Evolutionary conservation across 495 filamentous ascomycete genomes (phyloP).

Genomic region (Mycothermus thermophilus): DNA sequence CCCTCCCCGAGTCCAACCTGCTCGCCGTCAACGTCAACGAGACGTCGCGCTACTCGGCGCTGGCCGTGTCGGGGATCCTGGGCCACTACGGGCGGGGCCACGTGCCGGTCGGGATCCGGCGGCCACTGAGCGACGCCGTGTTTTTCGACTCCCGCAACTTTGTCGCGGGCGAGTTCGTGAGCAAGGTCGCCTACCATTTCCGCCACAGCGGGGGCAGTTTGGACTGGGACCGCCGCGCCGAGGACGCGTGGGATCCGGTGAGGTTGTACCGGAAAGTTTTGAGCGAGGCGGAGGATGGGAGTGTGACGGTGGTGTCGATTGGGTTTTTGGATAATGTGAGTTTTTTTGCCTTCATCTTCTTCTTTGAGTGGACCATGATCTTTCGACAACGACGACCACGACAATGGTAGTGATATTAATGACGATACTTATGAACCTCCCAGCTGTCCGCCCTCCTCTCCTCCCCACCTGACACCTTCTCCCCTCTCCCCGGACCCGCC

Average conservation of each 20-base stretch:
- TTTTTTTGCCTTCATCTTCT: no score
- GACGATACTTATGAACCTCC: no score
- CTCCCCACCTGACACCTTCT: conserved; percentile 23
- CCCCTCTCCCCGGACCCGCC: conserved; percentile 19
- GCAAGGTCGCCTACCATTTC: conserved; percentile 31
- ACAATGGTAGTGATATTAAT: no score
- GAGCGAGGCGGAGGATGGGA: conserved; percentile 19
- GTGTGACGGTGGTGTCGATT: conserved; percentile 32
- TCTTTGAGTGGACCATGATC: no score
- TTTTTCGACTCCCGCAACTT: conserved; percentile 29
- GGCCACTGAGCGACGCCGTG: conserved; percentile 26
- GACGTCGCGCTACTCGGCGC: conserved; percentile 27
- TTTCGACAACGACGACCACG: background rate
- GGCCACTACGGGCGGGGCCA: conserved; percentile 26
- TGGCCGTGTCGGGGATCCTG: conserved; percentile 28
- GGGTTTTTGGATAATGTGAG: conserved; percentile 29
- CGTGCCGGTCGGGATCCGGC: conserved; percentile 26
- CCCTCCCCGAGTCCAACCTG: conserved; percentile 18
- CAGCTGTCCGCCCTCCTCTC: conserved; percentile 27
- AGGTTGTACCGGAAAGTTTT: conserved; percentile 29
- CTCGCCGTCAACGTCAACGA: conserved; percentile 33
- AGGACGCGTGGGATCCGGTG: conserved; percentile 30
- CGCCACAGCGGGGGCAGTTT: conserved; percentile 15
- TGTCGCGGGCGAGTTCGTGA: conserved; percentile 18
- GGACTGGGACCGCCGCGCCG: conserved; percentile 18